phyloP scores from a whole-genome alignment of 768 basidiomycete genomes.

The Kwoniella newhampshirensis region DNA sequence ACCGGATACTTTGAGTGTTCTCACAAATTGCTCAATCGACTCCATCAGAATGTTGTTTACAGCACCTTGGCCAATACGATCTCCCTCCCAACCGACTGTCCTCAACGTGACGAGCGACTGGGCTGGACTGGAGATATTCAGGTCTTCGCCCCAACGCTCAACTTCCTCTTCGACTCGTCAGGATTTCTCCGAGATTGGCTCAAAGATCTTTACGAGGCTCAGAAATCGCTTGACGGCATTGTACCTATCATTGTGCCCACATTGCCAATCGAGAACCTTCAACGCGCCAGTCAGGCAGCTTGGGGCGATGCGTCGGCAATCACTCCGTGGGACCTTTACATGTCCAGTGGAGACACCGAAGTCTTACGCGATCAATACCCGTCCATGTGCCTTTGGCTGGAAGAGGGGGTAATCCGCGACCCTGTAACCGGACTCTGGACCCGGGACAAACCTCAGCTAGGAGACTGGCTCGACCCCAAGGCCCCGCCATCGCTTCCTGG shows the following conservation, averaged over 20 bases:
- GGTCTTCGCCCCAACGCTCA: conserved; percentile 42
- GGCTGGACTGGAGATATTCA: conserved; percentile 52
- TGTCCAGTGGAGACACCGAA: conserved; percentile 28
- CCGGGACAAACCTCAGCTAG: conserved; percentile 21
- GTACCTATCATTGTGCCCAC: conserved; percentile 40
- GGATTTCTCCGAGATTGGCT: conserved; percentile 42
- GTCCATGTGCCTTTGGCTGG: conserved; percentile 41
- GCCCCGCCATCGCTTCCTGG: conserved; percentile 31
- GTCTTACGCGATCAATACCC: conserved; percentile 37
- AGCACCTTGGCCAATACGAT: conserved; percentile 36
- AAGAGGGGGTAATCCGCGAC: conserved; percentile 36
- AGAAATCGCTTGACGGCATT: conserved; percentile 27
- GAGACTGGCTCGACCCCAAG: conserved; percentile 48
- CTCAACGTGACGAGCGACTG: conserved; percentile 49
- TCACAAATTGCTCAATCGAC: conserved; percentile 32
- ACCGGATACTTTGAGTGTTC: conserved; percentile 39
- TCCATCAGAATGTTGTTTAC: conserved; percentile 43
- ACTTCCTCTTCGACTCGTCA: conserved; percentile 37
- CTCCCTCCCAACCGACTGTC: conserved; percentile 47
- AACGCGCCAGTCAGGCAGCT: conserved; percentile 17
- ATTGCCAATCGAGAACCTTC: conserved; percentile 10
- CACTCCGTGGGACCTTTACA: conserved; percentile 40
- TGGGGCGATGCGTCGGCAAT: conserved; percentile 46
- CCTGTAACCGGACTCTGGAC: conserved; percentile 28
- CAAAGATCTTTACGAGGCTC: conserved; percentile 40